These are phyloP conservation scores for Rhododendron griersonianum DNA, from an alignment of 148 eudicot species.

Conservation along the genomic window DNA sequence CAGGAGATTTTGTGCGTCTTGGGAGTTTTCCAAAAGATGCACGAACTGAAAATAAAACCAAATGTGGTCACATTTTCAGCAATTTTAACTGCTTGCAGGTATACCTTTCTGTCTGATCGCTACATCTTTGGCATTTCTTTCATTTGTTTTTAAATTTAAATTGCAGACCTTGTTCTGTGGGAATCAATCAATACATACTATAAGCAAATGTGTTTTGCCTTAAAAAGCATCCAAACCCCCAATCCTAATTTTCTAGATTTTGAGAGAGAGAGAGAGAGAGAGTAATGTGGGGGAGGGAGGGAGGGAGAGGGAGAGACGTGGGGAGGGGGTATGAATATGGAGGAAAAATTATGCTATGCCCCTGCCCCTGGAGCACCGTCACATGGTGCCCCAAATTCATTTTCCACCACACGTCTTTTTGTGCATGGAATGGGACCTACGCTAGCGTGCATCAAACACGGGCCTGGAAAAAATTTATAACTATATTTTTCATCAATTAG, in stretches of 20 bases:
- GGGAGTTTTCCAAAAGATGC: conserved; percentile 90
- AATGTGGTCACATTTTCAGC: conserved; percentile 99
- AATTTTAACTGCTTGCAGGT: conserved; percentile 98
- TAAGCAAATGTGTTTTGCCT: neutral
- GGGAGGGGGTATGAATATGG: no score
- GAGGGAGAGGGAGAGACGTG: no score
- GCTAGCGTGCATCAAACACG: neutral
- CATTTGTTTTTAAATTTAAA: neutral
- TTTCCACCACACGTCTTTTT: neutral
- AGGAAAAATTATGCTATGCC: no score
- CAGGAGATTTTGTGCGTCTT: conserved; percentile 63
- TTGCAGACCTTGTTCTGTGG: conserved; percentile 3
- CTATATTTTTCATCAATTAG: no score
- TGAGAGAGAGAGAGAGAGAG: no score
- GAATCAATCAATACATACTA: neutral
- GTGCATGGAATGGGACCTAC: neutral
- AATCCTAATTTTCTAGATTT: no score
- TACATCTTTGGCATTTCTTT: neutral
- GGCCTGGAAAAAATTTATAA: no score
- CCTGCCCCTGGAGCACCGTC: neutral
- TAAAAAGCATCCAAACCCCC: neutral
- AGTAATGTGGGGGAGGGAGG: no score
- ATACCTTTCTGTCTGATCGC: conserved; percentile 11
- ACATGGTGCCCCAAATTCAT: neutral
- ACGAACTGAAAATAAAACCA: conserved; percentile 79